Evolutionary conservation across 2,329 filamentous ascomycete genomes (phyloP), one percentile per base, ranked within the genome.

Genomic region (Stagonosporopsis rhizophila): DNA sequence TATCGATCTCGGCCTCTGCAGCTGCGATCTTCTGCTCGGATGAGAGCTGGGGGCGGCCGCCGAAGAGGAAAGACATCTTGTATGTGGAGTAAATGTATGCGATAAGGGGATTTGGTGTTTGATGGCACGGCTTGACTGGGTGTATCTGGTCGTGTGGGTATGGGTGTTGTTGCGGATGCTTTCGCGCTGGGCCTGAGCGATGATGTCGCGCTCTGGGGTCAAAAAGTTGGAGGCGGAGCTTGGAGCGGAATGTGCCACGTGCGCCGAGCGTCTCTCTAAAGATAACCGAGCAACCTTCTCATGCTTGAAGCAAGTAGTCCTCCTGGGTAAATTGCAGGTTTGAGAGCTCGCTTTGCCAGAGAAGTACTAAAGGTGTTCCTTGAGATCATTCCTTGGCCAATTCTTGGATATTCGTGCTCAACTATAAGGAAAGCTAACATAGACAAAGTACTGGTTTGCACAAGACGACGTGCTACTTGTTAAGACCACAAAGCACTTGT

Each of bases 21-120:
- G 92, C 91, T 71, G 91, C 90, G 78, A 99, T 95, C 86, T 98
- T 99, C 84, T 98, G 91, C 78, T 92, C 93, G 73, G 93, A 96
- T 63, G 92, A 90, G 76, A 93, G 90, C 82, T 97, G 92, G 61
- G 91, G 90, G 66, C 87, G 83, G 72, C 83, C 82, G 75, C 89
- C 86, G 65, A 76, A 74, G 62, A 76, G 70, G 64, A 75, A 75
- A 37, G 73, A 75, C 73, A 76, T 76, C 27, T 45, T 69, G 56
- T 44, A 6, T 44, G 17, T 44, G 5, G 27, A 11, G 7, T 47
- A 6, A 20, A 23, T 25, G 2, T 20, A 19, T 35, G n/a, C 3
- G 12, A 28, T 20, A 35, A 40, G 5, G 15, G 11, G 27, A 19
- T 5, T 19, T n/a, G 4, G 3, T n/a, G 28, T 2, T 8, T 38